Percentiles rank a stretch among this genome's conserved stretches.
phyloP scores from a whole-genome alignment of 129 eudicot species.

The Artemisia argyi region DNA sequence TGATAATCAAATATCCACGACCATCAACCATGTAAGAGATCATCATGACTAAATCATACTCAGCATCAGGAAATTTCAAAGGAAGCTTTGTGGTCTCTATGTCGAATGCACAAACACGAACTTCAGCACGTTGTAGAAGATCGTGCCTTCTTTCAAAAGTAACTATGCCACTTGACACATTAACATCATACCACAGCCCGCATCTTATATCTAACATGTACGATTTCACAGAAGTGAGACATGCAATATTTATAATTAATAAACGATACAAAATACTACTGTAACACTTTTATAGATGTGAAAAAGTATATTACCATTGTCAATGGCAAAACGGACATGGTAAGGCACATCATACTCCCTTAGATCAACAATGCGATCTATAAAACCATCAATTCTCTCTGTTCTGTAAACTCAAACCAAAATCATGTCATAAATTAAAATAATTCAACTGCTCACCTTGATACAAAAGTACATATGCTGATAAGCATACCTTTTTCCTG shows the following conservation, averaged over 20 bases:
- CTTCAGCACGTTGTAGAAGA: slow-evolving; percentile 97
- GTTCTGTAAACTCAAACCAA: slow-evolving; percentile 49
- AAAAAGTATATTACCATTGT: slow-evolving; percentile 73
- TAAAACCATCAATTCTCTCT: slow-evolving; percentile 76
- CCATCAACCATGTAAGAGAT: slow-evolving; percentile 99
- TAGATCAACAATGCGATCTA: slow-evolving; percentile 83
- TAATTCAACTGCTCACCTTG: neutral
- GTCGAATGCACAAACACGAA: slow-evolving; percentile 99
- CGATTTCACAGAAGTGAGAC: slow-evolving; percentile 4
- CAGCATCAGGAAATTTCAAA: slow-evolving; percentile 96
- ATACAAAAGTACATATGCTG: neutral
- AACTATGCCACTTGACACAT: slow-evolving; percentile 75
- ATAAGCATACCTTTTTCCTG: too few species aligned
- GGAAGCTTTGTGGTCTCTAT: slow-evolving; percentile 99
- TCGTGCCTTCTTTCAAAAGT: slow-evolving; percentile 74
- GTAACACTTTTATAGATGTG: too few species aligned
- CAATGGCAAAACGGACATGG: slow-evolving; percentile 97
- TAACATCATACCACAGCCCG: slow-evolving; percentile 98
- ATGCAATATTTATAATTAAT: slow-evolving; percentile 2
- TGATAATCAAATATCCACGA: slow-evolving; percentile 84
- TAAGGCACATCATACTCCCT: slow-evolving; percentile 98
- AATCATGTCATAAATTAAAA: slow-evolving; percentile 16
- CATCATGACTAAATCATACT: slow-evolving; percentile 97
- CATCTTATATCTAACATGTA: slow-evolving; percentile 70
- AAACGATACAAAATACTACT: neutral